A percentile compares a stretch with the other conserved stretches of the same genome.
Evolutionary conservation across 2,329 filamentous ascomycete genomes (phyloP).

Genomic region (Calonectria multiphialidica): DNA sequence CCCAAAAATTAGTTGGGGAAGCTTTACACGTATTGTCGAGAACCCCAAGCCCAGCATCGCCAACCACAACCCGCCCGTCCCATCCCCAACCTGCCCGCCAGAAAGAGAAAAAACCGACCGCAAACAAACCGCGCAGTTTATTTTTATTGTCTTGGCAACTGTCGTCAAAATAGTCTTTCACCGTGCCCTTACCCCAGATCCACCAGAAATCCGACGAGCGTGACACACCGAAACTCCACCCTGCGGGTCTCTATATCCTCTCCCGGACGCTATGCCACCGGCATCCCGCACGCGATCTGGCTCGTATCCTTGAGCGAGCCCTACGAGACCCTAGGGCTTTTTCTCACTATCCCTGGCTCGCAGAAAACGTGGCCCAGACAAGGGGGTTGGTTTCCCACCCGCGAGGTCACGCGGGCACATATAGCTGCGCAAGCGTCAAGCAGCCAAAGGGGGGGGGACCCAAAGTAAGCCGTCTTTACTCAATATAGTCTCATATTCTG

Average conservation of each 20-base stretch:
- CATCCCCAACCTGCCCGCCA: neutral
- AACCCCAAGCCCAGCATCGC: neutral
- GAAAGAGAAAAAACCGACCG: neutral
- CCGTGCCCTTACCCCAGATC: conserved; percentile 5
- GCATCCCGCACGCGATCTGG: neutral
- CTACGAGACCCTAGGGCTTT: neutral
- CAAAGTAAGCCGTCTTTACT: neutral
- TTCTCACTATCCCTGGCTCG: neutral
- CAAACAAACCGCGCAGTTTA: neutral
- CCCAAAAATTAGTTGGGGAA: neutral
- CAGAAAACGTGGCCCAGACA: neutral
- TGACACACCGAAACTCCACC: conserved; percentile 19
- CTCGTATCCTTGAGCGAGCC: neutral
- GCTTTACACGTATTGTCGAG: neutral
- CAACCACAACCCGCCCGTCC: neutral
- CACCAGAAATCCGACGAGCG: conserved; percentile 4
- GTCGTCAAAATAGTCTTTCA: conserved; percentile 8
- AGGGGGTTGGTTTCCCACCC: neutral
- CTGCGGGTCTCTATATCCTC: neutral
- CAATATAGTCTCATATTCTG: neutral
- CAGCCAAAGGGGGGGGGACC: neutral
- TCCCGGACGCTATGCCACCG: neutral
- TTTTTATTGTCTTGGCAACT: neutral
- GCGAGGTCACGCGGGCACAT: neutral
- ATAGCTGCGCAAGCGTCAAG: neutral